phyloP scores from a whole-genome alignment of 331 rosid genomes.

The Rhamnella rubrinervis region DNA sequence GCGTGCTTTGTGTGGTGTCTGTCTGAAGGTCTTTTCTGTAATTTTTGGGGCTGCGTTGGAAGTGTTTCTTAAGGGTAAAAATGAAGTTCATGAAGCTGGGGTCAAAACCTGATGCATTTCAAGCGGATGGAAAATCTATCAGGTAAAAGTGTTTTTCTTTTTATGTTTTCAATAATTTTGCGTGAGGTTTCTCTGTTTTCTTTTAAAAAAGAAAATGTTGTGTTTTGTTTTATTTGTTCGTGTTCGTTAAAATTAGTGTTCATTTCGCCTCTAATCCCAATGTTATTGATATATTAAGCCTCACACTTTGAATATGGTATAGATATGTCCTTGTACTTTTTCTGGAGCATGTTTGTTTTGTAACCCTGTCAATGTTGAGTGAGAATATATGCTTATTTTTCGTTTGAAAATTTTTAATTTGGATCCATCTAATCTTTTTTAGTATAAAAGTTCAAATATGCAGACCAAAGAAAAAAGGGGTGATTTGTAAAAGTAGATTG shows the following conservation, averaged over 20 bases:
- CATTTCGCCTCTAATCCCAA: not conserved
- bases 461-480: not conserved
- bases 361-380: too few relatives aligned
- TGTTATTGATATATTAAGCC: too few relatives aligned
- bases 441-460: too few relatives aligned
- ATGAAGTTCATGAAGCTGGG: slow-evolving; percentile 99
- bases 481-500: not conserved
- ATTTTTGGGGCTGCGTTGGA: slow-evolving; percentile 1
- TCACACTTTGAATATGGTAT: not conserved
- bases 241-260: too few relatives aligned
- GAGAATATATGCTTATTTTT: too few relatives aligned
- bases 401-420: too few relatives aligned
- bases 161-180: not conserved
- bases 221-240: too few relatives aligned
- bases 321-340: too few relatives aligned
- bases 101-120: slow-evolving; percentile 88
- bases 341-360: too few relatives aligned
- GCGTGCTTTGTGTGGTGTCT: slow-evolving; percentile 15
- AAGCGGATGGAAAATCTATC: slow-evolving; percentile 68
- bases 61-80: slow-evolving; percentile 19
- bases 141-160: slow-evolving; percentile 38
- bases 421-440: too few relatives aligned
- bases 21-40: slow-evolving; percentile 8
- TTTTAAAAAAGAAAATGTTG: not conserved
- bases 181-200: not conserved